Base-by-base conservation (phyloP, 2,329 filamentous ascomycete species). In the Fusarium sp. region DNA sequence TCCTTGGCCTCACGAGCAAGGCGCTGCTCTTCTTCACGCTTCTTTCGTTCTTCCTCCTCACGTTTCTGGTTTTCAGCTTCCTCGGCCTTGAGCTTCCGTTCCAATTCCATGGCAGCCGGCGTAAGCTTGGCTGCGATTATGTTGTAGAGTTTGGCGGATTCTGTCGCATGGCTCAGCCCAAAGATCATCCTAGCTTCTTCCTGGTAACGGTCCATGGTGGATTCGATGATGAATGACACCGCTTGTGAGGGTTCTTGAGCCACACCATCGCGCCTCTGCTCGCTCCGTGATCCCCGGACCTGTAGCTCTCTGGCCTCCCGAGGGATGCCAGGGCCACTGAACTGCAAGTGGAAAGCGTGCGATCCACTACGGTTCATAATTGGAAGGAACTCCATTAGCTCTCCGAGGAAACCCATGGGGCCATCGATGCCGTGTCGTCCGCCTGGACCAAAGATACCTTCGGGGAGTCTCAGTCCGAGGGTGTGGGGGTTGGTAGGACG, bases 151-250 rank as follows among this genome's bases (percentile, higher is more conserved):
- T 89, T 87, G 3, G 91, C 89, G 79, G 93, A 93, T 58, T 98
- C 95, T 5, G 89, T 80, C 62, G 71, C 66, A 58, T 92, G 89
- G 58, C 85, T 87, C 25, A 86, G 84, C 29, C 94, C 93, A 82
- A 97, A 98, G 1, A 98, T 88, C 81, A 99, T 91, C 73, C 93
- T 92, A 10, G 95, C 92, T 82, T 98, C 97, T 79, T 98, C 95
- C 79, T 94, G 91, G 92, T 97, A 99, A 70, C 97, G 92, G 63
- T 89, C 88, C 65, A 89, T 86, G 1, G 97, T 98, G 10, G 90
- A 87, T 40, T 91, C 90, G 10, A 94, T 88, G 22, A 88, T 85
- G 81, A 98, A 98, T 4, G 91, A 86, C 29, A 95, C 92, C 14
- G 94, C 93, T 76, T 93, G 92, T n/a, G 90, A 87, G 14, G 93